phyloP scores from a whole-genome alignment of 805 yeast genomes.

The Deakozyma indianensis region DNA sequence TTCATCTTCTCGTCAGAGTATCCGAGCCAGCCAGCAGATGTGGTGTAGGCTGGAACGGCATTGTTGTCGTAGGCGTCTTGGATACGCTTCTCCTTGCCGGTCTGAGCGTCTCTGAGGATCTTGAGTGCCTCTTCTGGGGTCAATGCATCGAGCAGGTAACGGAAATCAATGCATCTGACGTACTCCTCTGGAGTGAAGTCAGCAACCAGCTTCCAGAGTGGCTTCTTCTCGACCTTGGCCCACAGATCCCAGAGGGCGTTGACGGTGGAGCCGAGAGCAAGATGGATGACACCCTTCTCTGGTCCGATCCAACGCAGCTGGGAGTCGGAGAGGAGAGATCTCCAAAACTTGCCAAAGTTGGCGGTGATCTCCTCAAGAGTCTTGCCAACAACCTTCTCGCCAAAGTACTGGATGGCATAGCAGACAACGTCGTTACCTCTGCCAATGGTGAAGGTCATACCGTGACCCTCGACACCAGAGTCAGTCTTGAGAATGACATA shows the following conservation, averaged over 20 bases:
- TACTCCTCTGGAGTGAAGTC: slow-evolving; percentile 29
- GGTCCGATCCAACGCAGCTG: slow-evolving; percentile 33
- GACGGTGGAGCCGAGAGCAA: slow-evolving; percentile 28
- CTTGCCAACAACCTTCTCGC: slow-evolving; percentile 23
- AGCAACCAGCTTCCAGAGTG: slow-evolving; percentile 29
- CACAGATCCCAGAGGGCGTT: slow-evolving; percentile 31
- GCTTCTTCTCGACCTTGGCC: slow-evolving; percentile 26
- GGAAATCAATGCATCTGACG: slow-evolving; percentile 27
- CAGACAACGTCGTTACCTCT: slow-evolving; percentile 25
- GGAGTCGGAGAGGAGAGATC: slow-evolving; percentile 25
- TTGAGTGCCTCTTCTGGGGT: slow-evolving; percentile 29
- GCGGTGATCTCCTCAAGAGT: slow-evolving; percentile 19
- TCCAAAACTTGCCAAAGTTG: slow-evolving; percentile 30
- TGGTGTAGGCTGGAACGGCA: slow-evolving; percentile 31
- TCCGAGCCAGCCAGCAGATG: slow-evolving; percentile 33
- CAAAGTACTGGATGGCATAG: slow-evolving; percentile 24
- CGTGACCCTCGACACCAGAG: slow-evolving; percentile 22
- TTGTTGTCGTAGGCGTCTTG: slow-evolving; percentile 19
- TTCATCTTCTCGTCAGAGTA: slow-evolving; percentile 29
- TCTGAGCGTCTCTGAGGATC: slow-evolving; percentile 18
- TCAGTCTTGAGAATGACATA: slow-evolving; percentile 22
- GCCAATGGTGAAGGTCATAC: slow-evolving; percentile 30
- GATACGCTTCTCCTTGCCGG: slow-evolving; percentile 21
- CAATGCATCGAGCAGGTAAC: slow-evolving; percentile 29
- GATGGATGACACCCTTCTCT: slow-evolving; percentile 29